Base-by-base conservation (phyloP, 352 stramenopile species). In the Pythium vanterpoolii region DNA sequence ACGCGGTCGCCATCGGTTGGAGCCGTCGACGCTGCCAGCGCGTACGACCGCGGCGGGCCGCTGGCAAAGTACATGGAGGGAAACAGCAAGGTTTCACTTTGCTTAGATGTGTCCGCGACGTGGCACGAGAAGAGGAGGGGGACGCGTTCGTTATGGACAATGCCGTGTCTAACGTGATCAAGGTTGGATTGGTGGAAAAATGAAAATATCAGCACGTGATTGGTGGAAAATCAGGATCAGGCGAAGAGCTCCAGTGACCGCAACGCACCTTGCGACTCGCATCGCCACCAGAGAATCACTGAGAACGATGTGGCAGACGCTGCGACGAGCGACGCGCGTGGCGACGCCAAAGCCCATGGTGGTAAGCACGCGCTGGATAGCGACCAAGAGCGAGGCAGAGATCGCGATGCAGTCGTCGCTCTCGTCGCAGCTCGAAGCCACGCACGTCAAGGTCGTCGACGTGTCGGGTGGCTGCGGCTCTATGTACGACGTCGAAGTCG, bases 401-500 rank as follows among this genome's bases (percentile, higher is more conserved):
- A 59, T 76, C 43, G 71, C 79, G 14, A 96, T 96, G 86, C 77
- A 90, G 58, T 24, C 19, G 48, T 69, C 80, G 42, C 72, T 96
- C 26, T 56, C 67, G 59, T 40, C 61, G 52, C 69, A 78, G 43
- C 73, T 96, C 36, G 71, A 85, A 34, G 83, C 87, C 19, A 75
- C 79, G 42, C 77, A 95, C 68, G 85, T 95, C 49, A 88, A 90
- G 46, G 86, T 96, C 24, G 74, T 79, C 23, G 87, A 96, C 68
- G 84, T 96, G 26, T 95, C 87, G 18, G 88, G 88, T 54, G 88
- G 88, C 55, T 96, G 88, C 58, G 88, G 88, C 56, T 87, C 83
- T 62, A 95, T 95, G 83, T 96, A 88, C 66, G 76, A 96, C 61
- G 78, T 96, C 38, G 79, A 95, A 58, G 84, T 96, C 21, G 83